phyloP scores from a whole-genome alignment of 305 asterid genomes.

The Solanum aculeatissimum region DNA sequence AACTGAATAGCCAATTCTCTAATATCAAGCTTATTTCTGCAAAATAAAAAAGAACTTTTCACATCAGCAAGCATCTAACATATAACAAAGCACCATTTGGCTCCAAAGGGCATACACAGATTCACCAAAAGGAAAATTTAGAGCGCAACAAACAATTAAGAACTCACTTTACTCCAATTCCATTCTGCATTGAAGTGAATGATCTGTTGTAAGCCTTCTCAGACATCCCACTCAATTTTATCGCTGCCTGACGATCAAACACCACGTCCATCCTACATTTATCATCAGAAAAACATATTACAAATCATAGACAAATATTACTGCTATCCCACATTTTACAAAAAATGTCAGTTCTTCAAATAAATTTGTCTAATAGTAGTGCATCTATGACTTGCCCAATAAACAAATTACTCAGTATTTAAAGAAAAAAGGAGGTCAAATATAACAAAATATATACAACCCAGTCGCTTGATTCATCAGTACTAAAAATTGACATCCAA shows the following conservation, averaged over 20 bases:
- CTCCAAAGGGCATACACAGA: neutral
- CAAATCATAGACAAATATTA: neutral
- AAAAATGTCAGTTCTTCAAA: neutral
- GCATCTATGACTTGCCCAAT: neutral
- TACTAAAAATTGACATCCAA: neutral
- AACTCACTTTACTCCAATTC: conserved; percentile 79
- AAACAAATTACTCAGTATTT: neutral
- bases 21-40: conserved; percentile 76
- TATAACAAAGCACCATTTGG: neutral
- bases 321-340: neutral
- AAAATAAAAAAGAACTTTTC: neutral
- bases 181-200: conserved; percentile 86
- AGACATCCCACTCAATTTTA: conserved; percentile 71
- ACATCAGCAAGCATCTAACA: neutral
- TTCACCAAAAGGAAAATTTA: neutral
- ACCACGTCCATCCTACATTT: conserved; percentile 54
- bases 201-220: conserved; percentile 86
- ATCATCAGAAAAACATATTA: neutral
- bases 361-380: neutral
- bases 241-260: conserved; percentile 69
- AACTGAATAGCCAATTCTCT: conserved; percentile 88
- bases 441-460: neutral
- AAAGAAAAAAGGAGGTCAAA: neutral
- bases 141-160: neutral
- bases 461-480: neutral